Evolutionary conservation across 2,329 filamentous ascomycete species (phyloP).

Genomic region (Arthrobotrys musiformis): DNA sequence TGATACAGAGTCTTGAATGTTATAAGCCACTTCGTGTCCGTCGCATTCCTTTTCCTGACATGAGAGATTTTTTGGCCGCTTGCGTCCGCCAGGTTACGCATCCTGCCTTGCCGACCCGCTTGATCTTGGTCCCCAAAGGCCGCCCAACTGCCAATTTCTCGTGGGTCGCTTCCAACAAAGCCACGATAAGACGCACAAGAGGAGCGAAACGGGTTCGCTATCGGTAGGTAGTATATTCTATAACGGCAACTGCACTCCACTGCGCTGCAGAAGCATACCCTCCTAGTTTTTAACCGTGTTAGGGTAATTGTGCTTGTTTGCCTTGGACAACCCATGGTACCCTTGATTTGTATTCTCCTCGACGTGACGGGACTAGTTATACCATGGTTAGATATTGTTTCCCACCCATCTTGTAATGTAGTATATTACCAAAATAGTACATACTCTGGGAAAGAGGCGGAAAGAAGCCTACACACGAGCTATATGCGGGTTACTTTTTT

Average conservation of each 20-base stretch:
- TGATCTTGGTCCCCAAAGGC: not conserved
- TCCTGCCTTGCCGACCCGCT: slow-evolving; percentile 10
- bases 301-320: not conserved
- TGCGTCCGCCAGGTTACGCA: slow-evolving; percentile 1
- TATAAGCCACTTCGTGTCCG: slow-evolving; percentile 11
- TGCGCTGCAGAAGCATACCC: not conserved
- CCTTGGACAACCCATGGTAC: not conserved
- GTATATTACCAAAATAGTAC: slow-evolving; percentile 22
- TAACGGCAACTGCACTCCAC: not conserved
- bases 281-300: slow-evolving; percentile 1
- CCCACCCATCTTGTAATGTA: not conserved
- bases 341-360: slow-evolving; percentile 29
- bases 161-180: not conserved
- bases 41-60: not conserved
- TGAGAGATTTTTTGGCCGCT: not conserved
- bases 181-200: slow-evolving; percentile 10
- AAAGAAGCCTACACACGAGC: not conserved
- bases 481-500: not conserved
- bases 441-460: not conserved
- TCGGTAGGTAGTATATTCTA: not conserved
- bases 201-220: not conserved
- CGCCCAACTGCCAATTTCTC: not conserved
- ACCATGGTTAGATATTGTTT: slow-evolving; percentile 19
- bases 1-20: not conserved
- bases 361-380: slow-evolving; percentile 26